phyloP scores from a whole-genome alignment of 1,139 yeast genomes.

The Kodamaea alishanica region DNA sequence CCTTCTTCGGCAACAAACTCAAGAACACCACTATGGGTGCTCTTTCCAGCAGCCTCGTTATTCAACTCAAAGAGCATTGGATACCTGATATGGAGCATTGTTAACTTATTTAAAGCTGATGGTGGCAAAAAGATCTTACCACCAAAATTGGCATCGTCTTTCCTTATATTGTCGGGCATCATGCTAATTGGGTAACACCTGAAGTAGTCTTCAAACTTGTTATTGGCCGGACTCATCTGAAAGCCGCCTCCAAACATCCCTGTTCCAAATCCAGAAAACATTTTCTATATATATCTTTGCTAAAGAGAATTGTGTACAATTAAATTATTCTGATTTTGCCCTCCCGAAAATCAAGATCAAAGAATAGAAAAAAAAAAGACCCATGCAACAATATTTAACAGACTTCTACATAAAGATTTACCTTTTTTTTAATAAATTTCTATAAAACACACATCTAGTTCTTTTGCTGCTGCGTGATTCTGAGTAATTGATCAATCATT shows the following conservation, averaged over 20 bases:
- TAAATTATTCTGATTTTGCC: not conserved
- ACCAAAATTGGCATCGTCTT: slow-evolving; percentile 87
- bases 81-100: slow-evolving; percentile 82
- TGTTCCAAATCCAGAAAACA: slow-evolving; percentile 48
- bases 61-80: slow-evolving; percentile 89
- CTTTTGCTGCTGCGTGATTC: slow-evolving; percentile 19
- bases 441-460: not conserved
- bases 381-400: not conserved
- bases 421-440: slow-evolving; percentile 1
- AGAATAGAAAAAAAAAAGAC: not conserved
- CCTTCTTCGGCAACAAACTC: slow-evolving; percentile 99
- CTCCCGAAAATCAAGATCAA: not conserved
- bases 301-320: not conserved
- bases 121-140: slow-evolving; percentile 96
- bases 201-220: slow-evolving; percentile 70
- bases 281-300: slow-evolving; percentile 9
- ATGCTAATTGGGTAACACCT: slow-evolving; percentile 88
- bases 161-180: slow-evolving; percentile 81
- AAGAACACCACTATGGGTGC: slow-evolving; percentile 88
- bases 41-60: slow-evolving; percentile 55
- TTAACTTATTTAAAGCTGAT: slow-evolving; percentile 81
- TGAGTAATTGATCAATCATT: slow-evolving; percentile 26
- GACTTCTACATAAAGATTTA: not conserved
- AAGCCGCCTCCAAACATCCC: slow-evolving; percentile 36
- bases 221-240: slow-evolving; percentile 28